A percentile compares a stretch with the other conserved stretches of the same genome.
Evolutionary conservation across 1,139 yeast species (phyloP).

Genomic region (Casaregolazyma lundiana): DNA sequence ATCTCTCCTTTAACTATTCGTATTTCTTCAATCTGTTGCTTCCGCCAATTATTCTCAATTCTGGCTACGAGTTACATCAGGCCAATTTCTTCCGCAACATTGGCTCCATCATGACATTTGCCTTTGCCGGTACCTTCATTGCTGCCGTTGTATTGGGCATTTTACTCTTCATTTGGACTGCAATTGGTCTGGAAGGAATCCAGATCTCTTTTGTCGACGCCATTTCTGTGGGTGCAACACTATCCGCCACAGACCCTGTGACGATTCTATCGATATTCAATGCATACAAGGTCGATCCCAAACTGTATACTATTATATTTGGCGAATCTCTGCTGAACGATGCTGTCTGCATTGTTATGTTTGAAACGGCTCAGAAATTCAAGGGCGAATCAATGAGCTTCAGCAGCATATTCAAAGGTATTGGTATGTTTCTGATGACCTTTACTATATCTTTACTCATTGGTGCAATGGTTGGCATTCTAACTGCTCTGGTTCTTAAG

Average conservation of each 20-base stretch:
- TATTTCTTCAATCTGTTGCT: slow-evolving; percentile 90
- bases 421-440: slow-evolving; percentile 88
- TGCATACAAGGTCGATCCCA: slow-evolving; percentile 97
- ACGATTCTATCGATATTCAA: slow-evolving; percentile 94
- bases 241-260: slow-evolving; percentile 98
- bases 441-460: slow-evolving; percentile 90
- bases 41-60: slow-evolving; percentile 94
- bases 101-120: slow-evolving; percentile 88
- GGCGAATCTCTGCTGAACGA: slow-evolving; percentile 95
- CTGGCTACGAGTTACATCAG: slow-evolving; percentile 95
- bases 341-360: slow-evolving; percentile 98
- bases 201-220: slow-evolving; percentile 92
- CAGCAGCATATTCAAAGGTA: slow-evolving; percentile 83
- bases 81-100: slow-evolving; percentile 90
- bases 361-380: slow-evolving; percentile 96
- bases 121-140: slow-evolving; percentile 94
- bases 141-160: slow-evolving; percentile 86
- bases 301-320: slow-evolving; percentile 89
- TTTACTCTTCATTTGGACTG: slow-evolving; percentile 83
- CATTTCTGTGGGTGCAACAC: slow-evolving; percentile 92
- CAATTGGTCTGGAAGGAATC: slow-evolving; percentile 83
- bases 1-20: slow-evolving; percentile 90
- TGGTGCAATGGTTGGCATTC: slow-evolving; percentile 80
- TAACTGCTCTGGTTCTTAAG: slow-evolving; percentile 84
- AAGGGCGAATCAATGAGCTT: slow-evolving; percentile 79